Evolutionary conservation across 108 stramenopile genomes (phyloP), one percentile per base, ranked within the genome.

Genomic region (Mediolabrus comicus): DNA sequence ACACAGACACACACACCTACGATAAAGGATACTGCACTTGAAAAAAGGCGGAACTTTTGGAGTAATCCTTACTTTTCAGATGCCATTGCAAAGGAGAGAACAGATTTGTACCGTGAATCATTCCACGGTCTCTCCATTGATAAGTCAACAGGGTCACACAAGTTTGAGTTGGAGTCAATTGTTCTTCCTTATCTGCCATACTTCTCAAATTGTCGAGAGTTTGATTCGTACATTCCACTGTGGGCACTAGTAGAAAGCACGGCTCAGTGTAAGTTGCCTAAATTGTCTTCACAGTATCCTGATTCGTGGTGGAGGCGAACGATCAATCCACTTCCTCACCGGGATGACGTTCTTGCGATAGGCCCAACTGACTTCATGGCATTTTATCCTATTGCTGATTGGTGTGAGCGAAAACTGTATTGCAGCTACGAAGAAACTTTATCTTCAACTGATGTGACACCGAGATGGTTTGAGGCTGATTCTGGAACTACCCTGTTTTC

Each of bases 391-490:
- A 54, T 93, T 17, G 85, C 89, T 26, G 94, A 93, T 72, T 89
- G 71, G 75, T 95, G 94, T 75, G 77, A 67, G 36, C 58, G 70
- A 10, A 75, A 59, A n/a, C 53, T 90, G 10, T 24, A 65, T 26
- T 92, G 91, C 69, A 53, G 25, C 22, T 92, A 74, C 62, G 91
- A 92, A 56, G 91, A 92, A 59, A 46, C 72, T 34, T 62, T 88
- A 39, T 16, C 65, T 3, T 51, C 61, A 30, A 36, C 63, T 33
- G 90, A 88, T 53, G 78, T 83, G 13, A 71, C 63, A 13, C 87
- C 90, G 26, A 69, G 92, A 49, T 95, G 94, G 94, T 93, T 95
- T 55, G 90, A 93, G 64, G 86, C 81, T 14, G 70, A 61, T 13
- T 56, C 75, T 25, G 94, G 84, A 29, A 66, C 74, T 16, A 54